phyloP scores from a whole-genome alignment of 148 eudicot genomes.

The Rhododendron vialii region DNA sequence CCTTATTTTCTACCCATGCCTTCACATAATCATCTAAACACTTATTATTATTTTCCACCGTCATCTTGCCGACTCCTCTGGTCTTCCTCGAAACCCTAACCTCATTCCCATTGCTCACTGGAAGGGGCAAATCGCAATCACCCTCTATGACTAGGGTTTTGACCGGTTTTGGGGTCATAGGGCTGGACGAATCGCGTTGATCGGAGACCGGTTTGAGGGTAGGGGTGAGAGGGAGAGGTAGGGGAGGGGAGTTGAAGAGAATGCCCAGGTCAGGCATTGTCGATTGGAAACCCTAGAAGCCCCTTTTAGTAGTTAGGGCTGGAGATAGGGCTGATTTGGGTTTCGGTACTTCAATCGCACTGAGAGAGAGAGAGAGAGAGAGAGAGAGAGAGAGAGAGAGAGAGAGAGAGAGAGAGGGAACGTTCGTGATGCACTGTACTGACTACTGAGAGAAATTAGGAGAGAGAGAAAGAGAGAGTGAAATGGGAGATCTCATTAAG shows the following conservation, averaged over 20 bases:
- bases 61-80: slow-evolving; percentile 15
- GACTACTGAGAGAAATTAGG: slow-evolving; percentile 3
- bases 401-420: neutral
- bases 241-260: slow-evolving; percentile 20
- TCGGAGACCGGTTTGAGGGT: slow-evolving; percentile 17
- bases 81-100: slow-evolving; percentile 25
- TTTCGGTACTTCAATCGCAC: neutral
- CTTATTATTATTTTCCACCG: slow-evolving; percentile 10
- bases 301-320: neutral
- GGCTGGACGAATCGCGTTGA: neutral
- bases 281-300: neutral
- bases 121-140: neutral
- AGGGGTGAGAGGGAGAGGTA: slow-evolving; percentile 22
- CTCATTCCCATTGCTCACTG: neutral
- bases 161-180: slow-evolving; percentile 16
- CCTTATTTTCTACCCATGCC: slow-evolving; percentile 38
- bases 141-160: slow-evolving; percentile 32
- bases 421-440: neutral
- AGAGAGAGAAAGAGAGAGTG: neutral
- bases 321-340: neutral
- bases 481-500: neutral
- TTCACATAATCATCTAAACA: slow-evolving; percentile 31
- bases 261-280: slow-evolving; percentile 43
- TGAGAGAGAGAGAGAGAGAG: neutral
- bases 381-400: neutral